Base-by-base conservation (phyloP, 225 moss, liverwort and hornwort species). In the Asterella californica region DNA sequence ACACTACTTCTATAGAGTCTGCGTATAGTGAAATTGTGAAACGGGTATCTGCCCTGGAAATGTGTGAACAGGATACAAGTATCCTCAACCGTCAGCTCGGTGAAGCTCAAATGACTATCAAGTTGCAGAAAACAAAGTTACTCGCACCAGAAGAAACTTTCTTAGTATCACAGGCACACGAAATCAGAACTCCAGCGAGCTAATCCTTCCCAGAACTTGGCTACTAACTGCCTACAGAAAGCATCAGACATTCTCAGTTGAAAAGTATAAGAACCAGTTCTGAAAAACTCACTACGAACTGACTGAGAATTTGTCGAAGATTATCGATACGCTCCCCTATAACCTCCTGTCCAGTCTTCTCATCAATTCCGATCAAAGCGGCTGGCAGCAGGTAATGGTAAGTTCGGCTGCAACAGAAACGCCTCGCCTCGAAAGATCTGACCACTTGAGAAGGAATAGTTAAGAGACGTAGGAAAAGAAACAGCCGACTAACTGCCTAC, bases 391-490 rank as follows among this genome's bases (percentile, higher is more conserved):
- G 85, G 82, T 96, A 96, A 66, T 96, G 85, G 81, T 96, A 96
- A 36, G 93, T 91, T 79, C 94, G 91, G 74, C 82, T 86, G 79
- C 84, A 89, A 85, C 96, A 96, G 79, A 94, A 89, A 60, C 91
- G 92, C 81, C 96, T 91, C 14, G 96, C 92, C 78, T 90, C 91
- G 84, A 96, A 96, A 80, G 96, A 94, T 85, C 96, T 96, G 87
- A 83, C 79, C 57, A 60, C 48, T 9, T 33, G 59, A 59, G 3
- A 53, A 22, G 48, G 32, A n/a, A 10, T 6, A 32, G 17, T n/a
- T n/a, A n/a, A 46, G 24, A 0, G 25, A 45, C 25, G 21, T 12
- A n/a, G n/a, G n/a, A n/a, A n/a, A n/a, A n/a, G n/a, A n/a, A n/a
- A n/a, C n/a, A n/a, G n/a, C n/a, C n/a, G n/a, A n/a, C n/a, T n/a